Evolutionary conservation across 2,329 filamentous ascomycete species (phyloP), one percentile per base, ranked within the genome.

Genomic region (Nothophoma quercina): DNA sequence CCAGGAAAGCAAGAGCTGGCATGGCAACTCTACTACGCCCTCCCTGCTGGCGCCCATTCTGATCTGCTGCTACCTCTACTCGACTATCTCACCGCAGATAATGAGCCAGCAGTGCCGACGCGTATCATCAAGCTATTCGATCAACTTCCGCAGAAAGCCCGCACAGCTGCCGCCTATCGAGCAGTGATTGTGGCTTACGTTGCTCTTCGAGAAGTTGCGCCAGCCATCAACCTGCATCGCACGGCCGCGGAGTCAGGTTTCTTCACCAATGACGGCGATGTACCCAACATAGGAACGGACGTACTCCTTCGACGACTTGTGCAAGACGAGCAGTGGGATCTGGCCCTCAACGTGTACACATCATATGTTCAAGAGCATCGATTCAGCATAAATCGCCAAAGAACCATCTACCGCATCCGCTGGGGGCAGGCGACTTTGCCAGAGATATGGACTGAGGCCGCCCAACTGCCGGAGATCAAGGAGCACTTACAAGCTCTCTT

Each of bases 91-190:
- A 57, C 45, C 5, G 34, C 49, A 9, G 56, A 64, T 13, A 52
- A 55, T 10, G 44, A 58, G 9, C 38, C 64, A 2, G 40, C 73
- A 19, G 75, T 83, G 62, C 68, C 75, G 12, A 72, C 74, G 50
- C 76, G 79, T 38, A 70, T 75, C 15, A 70, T 78, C 40, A 56
- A 71, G n/a, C 54, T 85, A 7, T 85, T 85, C 60, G 64, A 77
- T 23, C 51, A 58, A 3, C 74, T 83, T 21, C 63, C 73, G 3
- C 19, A 53, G 1, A 46, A 71, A 7, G 47, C 73, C 29, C 77
- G 79, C 21, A 73, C 70, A 2, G 59, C 69, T 7, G 68, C 71
- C 4, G 76, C 80, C 44, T 85, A 83, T 62, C 63, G 73, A 43
- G 64, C 72, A 32, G 73, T 78, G 21, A 74, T 80, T 18, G 70